phyloP scores from a whole-genome alignment of 257 asterid species.

The Avicennia marina region DNA sequence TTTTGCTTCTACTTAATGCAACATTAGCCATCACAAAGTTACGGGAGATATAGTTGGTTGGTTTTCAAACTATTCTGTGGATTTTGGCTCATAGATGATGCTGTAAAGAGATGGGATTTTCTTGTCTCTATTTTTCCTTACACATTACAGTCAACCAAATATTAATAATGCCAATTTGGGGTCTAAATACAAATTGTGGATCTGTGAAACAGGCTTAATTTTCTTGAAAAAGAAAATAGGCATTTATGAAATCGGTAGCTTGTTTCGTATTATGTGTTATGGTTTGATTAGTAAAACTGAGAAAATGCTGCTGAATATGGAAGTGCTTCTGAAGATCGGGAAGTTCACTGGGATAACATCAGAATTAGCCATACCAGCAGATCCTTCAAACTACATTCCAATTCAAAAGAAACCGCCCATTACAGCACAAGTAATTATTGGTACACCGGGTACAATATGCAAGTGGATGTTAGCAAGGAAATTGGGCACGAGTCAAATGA shows the following conservation, averaged over 20 bases:
- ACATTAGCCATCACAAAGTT: too few relatives aligned
- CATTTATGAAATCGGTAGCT: neutral
- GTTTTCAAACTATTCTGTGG: too few relatives aligned
- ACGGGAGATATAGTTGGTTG: neutral
- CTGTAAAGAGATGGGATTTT: too few relatives aligned
- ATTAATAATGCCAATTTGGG: neutral
- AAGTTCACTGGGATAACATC: conserved; percentile 75
- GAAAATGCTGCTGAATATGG: conserved; percentile 63
- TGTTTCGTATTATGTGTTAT: neutral
- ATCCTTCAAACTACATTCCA: conserved; percentile 43
- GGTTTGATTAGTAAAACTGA: conserved; percentile 14
- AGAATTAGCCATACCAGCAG: conserved; percentile 68
- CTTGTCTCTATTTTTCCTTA: too few relatives aligned
- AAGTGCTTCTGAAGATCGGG: conserved; percentile 90
- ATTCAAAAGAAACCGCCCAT: conserved; percentile 51
- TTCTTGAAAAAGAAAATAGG: neutral
- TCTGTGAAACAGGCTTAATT: neutral
- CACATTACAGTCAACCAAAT: neutral
- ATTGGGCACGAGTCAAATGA: conserved; percentile 68
- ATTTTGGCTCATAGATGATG: too few relatives aligned
- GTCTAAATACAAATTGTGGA: neutral
- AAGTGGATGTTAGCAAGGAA: conserved; percentile 64
- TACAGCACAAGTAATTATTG: conserved; percentile 76
- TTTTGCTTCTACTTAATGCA: too few relatives aligned
- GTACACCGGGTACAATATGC: conserved; percentile 89